Conservation (phyloP, 2,329 filamentous ascomycete species). For the Chrysosporium queenslandicum region DNA sequence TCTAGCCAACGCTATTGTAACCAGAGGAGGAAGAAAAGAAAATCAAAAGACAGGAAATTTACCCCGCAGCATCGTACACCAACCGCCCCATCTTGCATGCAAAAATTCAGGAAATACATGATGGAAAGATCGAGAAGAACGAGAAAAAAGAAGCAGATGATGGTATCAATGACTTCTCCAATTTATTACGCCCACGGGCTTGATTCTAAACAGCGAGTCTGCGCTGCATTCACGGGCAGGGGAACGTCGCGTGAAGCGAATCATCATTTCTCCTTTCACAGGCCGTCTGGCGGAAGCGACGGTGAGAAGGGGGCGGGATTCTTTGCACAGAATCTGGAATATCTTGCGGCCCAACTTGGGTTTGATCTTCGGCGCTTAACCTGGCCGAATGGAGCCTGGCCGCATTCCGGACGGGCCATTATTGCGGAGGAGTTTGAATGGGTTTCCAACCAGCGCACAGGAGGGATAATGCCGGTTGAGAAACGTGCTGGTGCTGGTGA, state of each 20-base stretch:
- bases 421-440: slow-evolving; percentile 8
- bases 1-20: neutral
- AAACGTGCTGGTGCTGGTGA: neutral
- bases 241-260: slow-evolving; percentile 10
- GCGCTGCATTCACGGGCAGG: slow-evolving; percentile 9
- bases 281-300: neutral
- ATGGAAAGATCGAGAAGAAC: neutral
- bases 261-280: slow-evolving; percentile 8
- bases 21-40: neutral
- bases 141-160: slow-evolving; percentile 5
- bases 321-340: slow-evolving; percentile 9
- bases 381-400: slow-evolving; percentile 13
- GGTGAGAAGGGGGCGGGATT: neutral
- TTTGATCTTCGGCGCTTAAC: slow-evolving; percentile 6
- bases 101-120: too few species aligned
- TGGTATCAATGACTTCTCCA: slow-evolving; percentile 1
- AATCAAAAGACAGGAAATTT: neutral
- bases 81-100: neutral
- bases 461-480: slow-evolving; percentile 8
- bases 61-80: neutral
- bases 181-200: slow-evolving; percentile 2
- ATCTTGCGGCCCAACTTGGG: neutral
- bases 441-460: slow-evolving; percentile 1
- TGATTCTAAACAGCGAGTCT: neutral
- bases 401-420: slow-evolving; percentile 10